phyloP scores from a whole-genome alignment of 179 eudicot genomes.

The Sideroxylon spinosum region DNA sequence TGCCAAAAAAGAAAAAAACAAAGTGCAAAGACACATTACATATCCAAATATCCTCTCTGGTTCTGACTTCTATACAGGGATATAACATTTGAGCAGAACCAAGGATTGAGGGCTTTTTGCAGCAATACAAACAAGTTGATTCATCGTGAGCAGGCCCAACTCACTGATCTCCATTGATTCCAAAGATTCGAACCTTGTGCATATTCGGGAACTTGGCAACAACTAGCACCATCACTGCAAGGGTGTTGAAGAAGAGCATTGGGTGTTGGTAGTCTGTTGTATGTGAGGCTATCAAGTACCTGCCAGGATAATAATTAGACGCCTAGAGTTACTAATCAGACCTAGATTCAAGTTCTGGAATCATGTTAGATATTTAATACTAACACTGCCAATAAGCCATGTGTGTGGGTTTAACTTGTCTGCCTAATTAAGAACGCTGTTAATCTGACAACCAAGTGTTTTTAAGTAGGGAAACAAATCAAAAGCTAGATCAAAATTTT shows the following conservation, averaged over 20 bases:
- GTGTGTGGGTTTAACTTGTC: background rate
- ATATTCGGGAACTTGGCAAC: slow-evolving; percentile 72
- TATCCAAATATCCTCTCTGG: slow-evolving; percentile 6
- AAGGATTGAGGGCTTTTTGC: slow-evolving; percentile 4
- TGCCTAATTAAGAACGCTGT: background rate
- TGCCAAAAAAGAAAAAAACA: background rate
- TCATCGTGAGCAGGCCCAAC: background rate
- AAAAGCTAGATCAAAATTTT: background rate
- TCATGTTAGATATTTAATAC: background rate
- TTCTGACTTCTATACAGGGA: slow-evolving; percentile 18
- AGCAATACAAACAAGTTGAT: background rate
- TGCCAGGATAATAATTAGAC: slow-evolving; percentile 20
- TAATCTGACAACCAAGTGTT: background rate
- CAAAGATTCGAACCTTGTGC: slow-evolving; percentile 79
- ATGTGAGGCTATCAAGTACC: slow-evolving; percentile 73
- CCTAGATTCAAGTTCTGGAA: background rate
- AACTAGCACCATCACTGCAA: slow-evolving; percentile 61
- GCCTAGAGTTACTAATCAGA: background rate
- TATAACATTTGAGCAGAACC: slow-evolving; percentile 1
- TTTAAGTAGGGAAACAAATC: background rate
- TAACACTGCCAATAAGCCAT: background rate
- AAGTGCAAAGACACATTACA: background rate
- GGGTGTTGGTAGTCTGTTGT: slow-evolving; percentile 72
- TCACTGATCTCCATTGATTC: slow-evolving; percentile 64
- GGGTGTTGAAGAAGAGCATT: slow-evolving; percentile 66